Conservation (phyloP, 495 filamentous ascomycete genomes). For the Hypoxylon perforatum region DNA sequence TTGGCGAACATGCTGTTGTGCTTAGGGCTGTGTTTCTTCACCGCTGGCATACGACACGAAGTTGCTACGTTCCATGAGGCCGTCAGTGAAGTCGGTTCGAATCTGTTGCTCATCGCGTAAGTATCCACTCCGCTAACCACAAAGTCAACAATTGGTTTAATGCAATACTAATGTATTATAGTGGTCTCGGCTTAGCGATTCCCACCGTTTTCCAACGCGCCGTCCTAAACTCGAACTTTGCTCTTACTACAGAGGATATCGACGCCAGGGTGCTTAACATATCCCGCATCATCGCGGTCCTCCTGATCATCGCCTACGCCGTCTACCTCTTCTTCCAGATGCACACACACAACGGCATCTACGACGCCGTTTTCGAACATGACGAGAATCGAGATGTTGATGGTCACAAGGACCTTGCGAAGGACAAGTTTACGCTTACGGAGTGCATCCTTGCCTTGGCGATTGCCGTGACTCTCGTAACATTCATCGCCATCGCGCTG, state of each 20-base stretch:
- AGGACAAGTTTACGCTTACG: slow-evolving; percentile 79
- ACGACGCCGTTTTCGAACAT: slow-evolving; percentile 67
- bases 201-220: slow-evolving; percentile 81
- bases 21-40: slow-evolving; percentile 80
- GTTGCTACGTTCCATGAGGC: slow-evolving; percentile 78
- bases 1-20: slow-evolving; percentile 82
- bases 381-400: slow-evolving; percentile 81
- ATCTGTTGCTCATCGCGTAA: slow-evolving; percentile 81
- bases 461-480: slow-evolving; percentile 77
- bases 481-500: slow-evolving; percentile 82
- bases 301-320: slow-evolving; percentile 81
- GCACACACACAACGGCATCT: slow-evolving; percentile 83
- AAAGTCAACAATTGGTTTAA: background rate
- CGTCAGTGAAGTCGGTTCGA: slow-evolving; percentile 83
- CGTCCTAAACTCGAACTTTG: slow-evolving; percentile 54
- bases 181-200: slow-evolving; percentile 81
- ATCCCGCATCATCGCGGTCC: slow-evolving; percentile 78
- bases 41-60: slow-evolving; percentile 73
- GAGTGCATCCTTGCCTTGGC: slow-evolving; percentile 77
- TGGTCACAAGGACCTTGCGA: slow-evolving; percentile 68
- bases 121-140: slow-evolving; percentile 27
- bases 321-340: slow-evolving; percentile 86
- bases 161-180: slow-evolving; percentile 35
- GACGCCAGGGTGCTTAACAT: slow-evolving; percentile 67
- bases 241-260: slow-evolving; percentile 55